Base-by-base conservation (phyloP, 805 yeast species). In the Pichia thaimueangensis region DNA sequence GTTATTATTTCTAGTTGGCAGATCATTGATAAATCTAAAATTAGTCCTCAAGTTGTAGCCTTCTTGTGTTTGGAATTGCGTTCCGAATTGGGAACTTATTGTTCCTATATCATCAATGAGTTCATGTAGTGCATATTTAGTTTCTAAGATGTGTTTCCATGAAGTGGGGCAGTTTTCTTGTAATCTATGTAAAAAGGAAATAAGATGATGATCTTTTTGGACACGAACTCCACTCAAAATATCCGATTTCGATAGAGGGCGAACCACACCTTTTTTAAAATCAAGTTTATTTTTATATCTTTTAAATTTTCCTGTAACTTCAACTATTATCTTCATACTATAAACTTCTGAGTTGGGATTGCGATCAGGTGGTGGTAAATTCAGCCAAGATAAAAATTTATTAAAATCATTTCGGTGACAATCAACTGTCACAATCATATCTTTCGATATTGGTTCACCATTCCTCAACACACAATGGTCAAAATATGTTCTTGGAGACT, bases 251-350 rank as follows among this genome's bases (percentile, higher is more conserved):
- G 45, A 39, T 25, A 59, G 35, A 2, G 48, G 22, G 10, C 24
- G 27, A 13, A 51, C 15, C 2, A 28, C 23, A 2, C 50, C 45
- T 12, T 47, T 41, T 16, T 51, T 50, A 13, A 58, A 39, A 29
- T 60, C 63, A 9, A 58, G 20, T 2, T 17, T 33, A 17, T 39
- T 45, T 2, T 43, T 46, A 35, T 45, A 60, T 16, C 41, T 27
- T 23, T 53, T 52, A 1, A 48, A 13, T 8, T 11, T 20, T 1
- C 56, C 57, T 11, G 41, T 42, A 2, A 56, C 32, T 33, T 55
- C 47, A 6, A 58, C 51, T 10, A 60, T 13, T 8, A 58, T 16
- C 23, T 43, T 43, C 1, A 45, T 27, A 1, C 50, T 6, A 24
- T 41, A 56, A 4, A 57, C 35, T 2, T 31, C 37, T 17, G 51